Percentiles rank a stretch among this genome's conserved stretches.
These are phyloP conservation scores for Rhynchospora pubera DNA, from an alignment of 176 grass and related monocot species.

Conservation along the genomic window DNA sequence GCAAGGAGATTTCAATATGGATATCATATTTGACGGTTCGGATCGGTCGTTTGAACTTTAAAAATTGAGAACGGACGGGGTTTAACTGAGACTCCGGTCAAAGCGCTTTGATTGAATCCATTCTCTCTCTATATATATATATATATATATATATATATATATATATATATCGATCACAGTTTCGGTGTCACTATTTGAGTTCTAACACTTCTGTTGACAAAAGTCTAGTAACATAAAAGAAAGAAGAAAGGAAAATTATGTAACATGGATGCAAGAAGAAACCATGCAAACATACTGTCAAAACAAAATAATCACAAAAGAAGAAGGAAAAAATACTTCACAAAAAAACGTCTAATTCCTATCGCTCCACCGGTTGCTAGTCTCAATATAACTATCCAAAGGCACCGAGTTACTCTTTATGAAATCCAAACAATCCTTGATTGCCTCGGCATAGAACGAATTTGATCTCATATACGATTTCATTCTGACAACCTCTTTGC, in stretches of 20 bases:
- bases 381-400: conserved; percentile 25
- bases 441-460: conserved; percentile 77
- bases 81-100: too few relatives aligned
- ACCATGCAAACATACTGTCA: conserved; percentile 7
- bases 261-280: conserved; percentile 9
- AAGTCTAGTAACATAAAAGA: not conserved
- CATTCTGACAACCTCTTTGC: not conserved
- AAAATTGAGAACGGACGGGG: too few relatives aligned
- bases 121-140: too few relatives aligned
- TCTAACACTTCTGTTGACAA: not conserved
- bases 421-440: conserved; percentile 89
- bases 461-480: conserved; percentile 41
- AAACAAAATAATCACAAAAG: not conserved
- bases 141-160: not conserved
- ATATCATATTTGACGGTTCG: too few relatives aligned
- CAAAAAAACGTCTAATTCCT: conserved; percentile 11
- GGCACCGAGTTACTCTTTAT: conserved; percentile 70
- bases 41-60: too few relatives aligned
- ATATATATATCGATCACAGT: too few relatives aligned
- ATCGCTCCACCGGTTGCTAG: not conserved
- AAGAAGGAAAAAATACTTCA: not conserved
- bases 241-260: not conserved
- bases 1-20: too few relatives aligned
- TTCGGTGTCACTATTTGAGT: not conserved
- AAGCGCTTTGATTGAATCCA: too few relatives aligned